phyloP scores from a whole-genome alignment of 2,329 filamentous ascomycete genomes.

The Sporothrix variecibatus region DNA sequence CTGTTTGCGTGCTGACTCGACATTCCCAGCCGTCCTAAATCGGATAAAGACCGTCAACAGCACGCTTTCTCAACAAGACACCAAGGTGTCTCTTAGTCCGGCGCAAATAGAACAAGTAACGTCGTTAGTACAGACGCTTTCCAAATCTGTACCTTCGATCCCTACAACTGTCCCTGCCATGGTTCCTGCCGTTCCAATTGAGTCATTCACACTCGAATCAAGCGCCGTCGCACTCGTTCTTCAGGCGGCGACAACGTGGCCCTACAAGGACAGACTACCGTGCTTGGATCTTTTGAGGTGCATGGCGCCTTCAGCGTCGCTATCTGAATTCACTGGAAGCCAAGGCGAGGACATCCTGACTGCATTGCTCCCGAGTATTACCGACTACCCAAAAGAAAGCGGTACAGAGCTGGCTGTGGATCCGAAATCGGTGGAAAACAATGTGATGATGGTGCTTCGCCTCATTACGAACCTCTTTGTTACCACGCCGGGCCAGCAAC shows the following conservation, averaged over 20 bases:
- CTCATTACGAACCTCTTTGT: constrained; percentile 82
- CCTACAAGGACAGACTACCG: constrained; percentile 75
- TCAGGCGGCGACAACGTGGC: constrained; percentile 77
- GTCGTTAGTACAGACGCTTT: constrained; percentile 63
- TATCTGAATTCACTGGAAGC: constrained; percentile 61
- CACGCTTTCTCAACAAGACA: constrained; percentile 42
- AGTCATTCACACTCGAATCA: constrained; percentile 38
- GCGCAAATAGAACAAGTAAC: constrained; percentile 63
- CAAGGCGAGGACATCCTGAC: constrained; percentile 62
- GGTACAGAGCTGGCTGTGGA: constrained; percentile 51
- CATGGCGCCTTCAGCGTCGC: constrained; percentile 66
- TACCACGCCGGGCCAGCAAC: constrained; percentile 67
- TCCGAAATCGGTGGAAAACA: constrained; percentile 68
- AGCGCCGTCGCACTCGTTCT: constrained; percentile 62
- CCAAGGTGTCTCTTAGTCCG: constrained; percentile 63
- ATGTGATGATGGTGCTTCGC: constrained; percentile 82
- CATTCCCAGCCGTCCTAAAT: constrained; percentile 25
- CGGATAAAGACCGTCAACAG: constrained; percentile 29
- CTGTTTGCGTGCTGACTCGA: constrained; percentile 13
- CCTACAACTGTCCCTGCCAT: constrained; percentile 37
- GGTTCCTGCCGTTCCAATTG: constrained; percentile 40
- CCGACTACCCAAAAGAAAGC: constrained; percentile 36
- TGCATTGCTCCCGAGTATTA: constrained; percentile 42
- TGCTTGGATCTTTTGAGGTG: constrained; percentile 87
- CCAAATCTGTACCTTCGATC: constrained; percentile 38